Conservation (phyloP, 2,329 filamentous ascomycete species). For the Xenoacremonium recifei region DNA sequence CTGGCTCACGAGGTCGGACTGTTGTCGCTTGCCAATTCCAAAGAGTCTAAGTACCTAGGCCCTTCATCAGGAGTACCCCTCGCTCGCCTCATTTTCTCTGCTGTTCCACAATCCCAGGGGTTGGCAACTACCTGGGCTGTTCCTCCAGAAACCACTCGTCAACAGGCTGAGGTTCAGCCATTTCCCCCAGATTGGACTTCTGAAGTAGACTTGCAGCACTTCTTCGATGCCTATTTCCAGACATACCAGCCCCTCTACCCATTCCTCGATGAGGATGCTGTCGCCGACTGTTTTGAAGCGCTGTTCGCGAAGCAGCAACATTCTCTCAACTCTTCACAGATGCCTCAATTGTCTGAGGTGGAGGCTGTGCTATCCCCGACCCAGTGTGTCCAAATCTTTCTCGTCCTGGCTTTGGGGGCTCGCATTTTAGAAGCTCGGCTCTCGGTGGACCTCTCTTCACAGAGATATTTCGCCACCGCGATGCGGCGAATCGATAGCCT, state of each 20-base stretch:
- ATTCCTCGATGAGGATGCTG: conserved; percentile 12
- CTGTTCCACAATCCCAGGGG: conserved; percentile 14
- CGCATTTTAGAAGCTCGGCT: conserved; percentile 8
- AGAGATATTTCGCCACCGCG: conserved; percentile 10
- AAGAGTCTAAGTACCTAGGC: conserved; percentile 14
- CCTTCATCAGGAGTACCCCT: conserved; percentile 15
- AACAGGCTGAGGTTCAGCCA: conserved; percentile 3
- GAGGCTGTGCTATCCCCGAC: conserved; percentile 6
- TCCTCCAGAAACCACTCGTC: not conserved
- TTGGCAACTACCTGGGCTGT: conserved; percentile 9
- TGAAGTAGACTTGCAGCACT: conserved; percentile 14
- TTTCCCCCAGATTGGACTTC: conserved; percentile 11
- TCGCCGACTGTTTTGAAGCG: conserved; percentile 5
- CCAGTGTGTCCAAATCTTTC: conserved; percentile 10
- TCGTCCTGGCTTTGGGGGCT: conserved; percentile 11
- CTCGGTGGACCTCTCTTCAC: conserved; percentile 4
- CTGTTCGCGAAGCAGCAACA: conserved; percentile 6
- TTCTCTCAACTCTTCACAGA: conserved; percentile 1
- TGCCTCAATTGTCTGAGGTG: conserved; percentile 8
- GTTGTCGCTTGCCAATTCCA: conserved; percentile 13
- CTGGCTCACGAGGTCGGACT: conserved; percentile 14
- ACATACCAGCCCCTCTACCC: conserved; percentile 14
- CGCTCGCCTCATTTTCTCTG: conserved; percentile 12
- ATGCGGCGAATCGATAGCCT: conserved; percentile 10
- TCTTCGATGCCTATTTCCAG: conserved; percentile 15